Percentiles rank a stretch among this genome's conserved stretches.
Conservation (phyloP, 768 basidiomycete species). For the Naganishia vishniacii region DNA sequence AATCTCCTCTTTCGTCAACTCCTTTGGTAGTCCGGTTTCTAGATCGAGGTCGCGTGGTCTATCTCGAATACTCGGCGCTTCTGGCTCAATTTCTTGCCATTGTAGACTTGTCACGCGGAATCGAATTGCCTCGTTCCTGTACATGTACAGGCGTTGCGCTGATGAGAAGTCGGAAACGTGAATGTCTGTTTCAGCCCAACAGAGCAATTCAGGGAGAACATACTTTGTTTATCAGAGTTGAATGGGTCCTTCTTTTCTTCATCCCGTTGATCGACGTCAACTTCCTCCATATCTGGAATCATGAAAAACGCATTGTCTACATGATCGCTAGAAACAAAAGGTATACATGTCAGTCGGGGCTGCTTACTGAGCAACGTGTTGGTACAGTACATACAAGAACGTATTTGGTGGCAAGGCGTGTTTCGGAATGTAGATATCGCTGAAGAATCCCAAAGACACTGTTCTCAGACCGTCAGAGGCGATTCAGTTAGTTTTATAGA, state of each 20-base stretch:
- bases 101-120: constrained; percentile 46
- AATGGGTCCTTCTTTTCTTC: constrained; percentile 3
- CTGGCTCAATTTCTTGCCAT: constrained; percentile 48
- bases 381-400: constrained; percentile 42
- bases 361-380: neutral
- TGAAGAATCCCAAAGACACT: constrained; percentile 90
- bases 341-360: neutral
- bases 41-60: constrained; percentile 29
- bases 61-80: constrained; percentile 32
- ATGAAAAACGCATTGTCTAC: constrained; percentile 20
- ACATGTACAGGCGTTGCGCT: constrained; percentile 42
- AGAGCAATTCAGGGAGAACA: no score
- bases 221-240: constrained; percentile 5
- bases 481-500: constrained; percentile 4
- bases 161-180: neutral
- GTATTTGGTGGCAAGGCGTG: constrained; percentile 71
- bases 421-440: constrained; percentile 80
- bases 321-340: constrained; percentile 6
- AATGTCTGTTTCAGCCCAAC: no score
- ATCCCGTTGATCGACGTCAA: constrained; percentile 5
- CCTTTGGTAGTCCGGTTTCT: constrained; percentile 18
- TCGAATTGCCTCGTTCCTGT: constrained; percentile 42
- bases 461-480: neutral
- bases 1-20: constrained; percentile 25
- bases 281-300: constrained; percentile 6